A percentile compares a stretch with the other conserved stretches of the same genome.
Conservation (phyloP, 140 eudicot genomes). For the Flaveria floridana region DNA sequence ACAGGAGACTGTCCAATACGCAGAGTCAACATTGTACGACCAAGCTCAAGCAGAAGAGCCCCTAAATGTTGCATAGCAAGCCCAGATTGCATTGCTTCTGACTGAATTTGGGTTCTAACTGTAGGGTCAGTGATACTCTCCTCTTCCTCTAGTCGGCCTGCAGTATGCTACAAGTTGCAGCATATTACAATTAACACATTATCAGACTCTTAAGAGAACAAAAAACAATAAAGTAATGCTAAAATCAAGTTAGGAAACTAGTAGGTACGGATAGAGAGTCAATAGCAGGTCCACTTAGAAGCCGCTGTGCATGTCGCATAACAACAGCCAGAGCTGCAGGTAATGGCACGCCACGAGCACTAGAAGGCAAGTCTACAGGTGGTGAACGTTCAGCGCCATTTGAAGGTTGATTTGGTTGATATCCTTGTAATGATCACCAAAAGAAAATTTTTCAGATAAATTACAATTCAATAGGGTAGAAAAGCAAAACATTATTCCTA, state of each 20-base stretch:
- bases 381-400: slow-evolving; percentile 35
- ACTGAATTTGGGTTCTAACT: slow-evolving; percentile 69
- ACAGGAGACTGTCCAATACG: slow-evolving; percentile 89
- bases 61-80: slow-evolving; percentile 95
- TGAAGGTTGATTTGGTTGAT: slow-evolving; percentile 52
- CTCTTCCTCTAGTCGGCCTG: slow-evolving; percentile 72
- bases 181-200: slow-evolving; percentile 37
- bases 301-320: slow-evolving; percentile 67
- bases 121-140: slow-evolving; percentile 58
- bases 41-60: slow-evolving; percentile 87
- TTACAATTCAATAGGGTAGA: not conserved
- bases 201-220: slow-evolving; percentile 29
- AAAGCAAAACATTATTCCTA: not conserved
- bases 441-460: not conserved
- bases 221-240: not conserved
- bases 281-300: slow-evolving; percentile 60
- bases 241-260: not conserved
- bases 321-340: slow-evolving; percentile 63
- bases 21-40: slow-evolving; percentile 78
- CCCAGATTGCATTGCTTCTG: slow-evolving; percentile 72
- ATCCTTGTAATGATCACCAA: slow-evolving; percentile 34
- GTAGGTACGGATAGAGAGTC: slow-evolving; percentile 70
- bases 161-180: slow-evolving; percentile 73
- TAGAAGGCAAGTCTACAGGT: slow-evolving; percentile 47
- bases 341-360: slow-evolving; percentile 61